These are phyloP conservation scores for Chenopodium formosanum DNA, from an alignment of 148 eudicot species.

Conservation along the genomic window DNA sequence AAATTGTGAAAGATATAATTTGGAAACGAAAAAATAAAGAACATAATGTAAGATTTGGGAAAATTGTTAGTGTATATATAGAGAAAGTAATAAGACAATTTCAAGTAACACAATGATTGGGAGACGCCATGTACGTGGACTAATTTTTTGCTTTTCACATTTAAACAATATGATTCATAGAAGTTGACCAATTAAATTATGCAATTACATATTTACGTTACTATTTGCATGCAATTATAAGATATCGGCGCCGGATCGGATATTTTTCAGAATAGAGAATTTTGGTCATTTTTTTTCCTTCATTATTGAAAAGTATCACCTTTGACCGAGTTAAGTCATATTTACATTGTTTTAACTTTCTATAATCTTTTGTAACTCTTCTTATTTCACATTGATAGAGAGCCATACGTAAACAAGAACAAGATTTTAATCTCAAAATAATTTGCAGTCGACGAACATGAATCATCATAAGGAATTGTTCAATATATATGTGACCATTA, in stretches of 20 bases:
- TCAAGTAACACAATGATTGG: conserved; percentile 3
- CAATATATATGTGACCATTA: too few relatives aligned
- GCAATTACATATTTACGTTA: background rate
- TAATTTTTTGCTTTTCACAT: conserved; percentile 26
- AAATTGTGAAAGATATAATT: too few relatives aligned
- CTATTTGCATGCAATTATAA: conserved; percentile 7
- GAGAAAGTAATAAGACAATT: background rate
- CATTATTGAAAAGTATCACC: background rate
- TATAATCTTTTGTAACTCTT: too few relatives aligned
- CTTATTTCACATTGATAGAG: too few relatives aligned
- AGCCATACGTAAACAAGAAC: too few relatives aligned
- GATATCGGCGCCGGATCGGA: background rate
- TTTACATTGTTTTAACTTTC: too few relatives aligned
- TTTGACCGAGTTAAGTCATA: too few relatives aligned
- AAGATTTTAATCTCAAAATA: too few relatives aligned
- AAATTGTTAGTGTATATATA: conserved; percentile 2
- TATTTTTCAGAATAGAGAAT: background rate
- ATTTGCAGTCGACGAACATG: too few relatives aligned
- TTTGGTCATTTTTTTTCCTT: background rate
- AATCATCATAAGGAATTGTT: too few relatives aligned
- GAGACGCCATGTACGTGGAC: background rate
- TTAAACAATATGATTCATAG: background rate
- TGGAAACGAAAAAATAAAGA: background rate
- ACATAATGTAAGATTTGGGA: conserved; percentile 13
- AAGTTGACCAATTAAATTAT: too few relatives aligned